Conservation (phyloP, 331 rosid genomes). For the Malus hybrid region DNA sequence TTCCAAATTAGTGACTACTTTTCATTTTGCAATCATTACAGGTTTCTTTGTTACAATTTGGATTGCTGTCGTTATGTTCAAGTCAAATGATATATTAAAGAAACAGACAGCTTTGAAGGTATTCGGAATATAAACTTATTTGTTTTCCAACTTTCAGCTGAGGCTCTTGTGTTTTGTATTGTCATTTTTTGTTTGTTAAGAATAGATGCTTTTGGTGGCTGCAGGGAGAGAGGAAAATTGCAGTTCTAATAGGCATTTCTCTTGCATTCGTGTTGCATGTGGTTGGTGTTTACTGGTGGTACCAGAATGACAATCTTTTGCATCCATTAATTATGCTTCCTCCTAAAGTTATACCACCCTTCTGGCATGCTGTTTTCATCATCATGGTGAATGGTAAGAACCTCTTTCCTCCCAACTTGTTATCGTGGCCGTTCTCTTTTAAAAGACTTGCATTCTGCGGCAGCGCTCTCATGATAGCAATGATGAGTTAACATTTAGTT, state of each 20-base stretch:
- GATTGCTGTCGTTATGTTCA: conserved; percentile 87
- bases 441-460: background rate
- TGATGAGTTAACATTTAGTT: background rate
- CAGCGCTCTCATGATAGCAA: background rate
- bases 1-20: background rate
- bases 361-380: conserved; percentile 92
- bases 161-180: background rate
- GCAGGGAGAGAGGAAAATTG: conserved; percentile 95
- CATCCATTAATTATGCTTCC: conserved; percentile 89
- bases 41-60: conserved; percentile 93
- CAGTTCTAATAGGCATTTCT: conserved; percentile 59
- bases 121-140: background rate
- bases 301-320: conserved; percentile 77
- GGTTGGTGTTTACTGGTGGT: conserved; percentile 94
- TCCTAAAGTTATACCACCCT: conserved; percentile 86
- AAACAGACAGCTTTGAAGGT: conserved; percentile 64
- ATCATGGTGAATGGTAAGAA: conserved; percentile 84
- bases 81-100: conserved; percentile 82
- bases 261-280: conserved; percentile 75
- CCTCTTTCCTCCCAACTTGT: conserved; percentile 5
- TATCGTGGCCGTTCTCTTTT: background rate
- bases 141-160: background rate
- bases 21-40: conserved; percentile 25
- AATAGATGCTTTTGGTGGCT: conserved; percentile 23
- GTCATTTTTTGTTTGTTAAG: conserved; percentile 12